These are phyloP conservation scores for Fusarium lateritium DNA, from an alignment of 2,329 filamentous ascomycete species.

Conservation along the genomic window DNA sequence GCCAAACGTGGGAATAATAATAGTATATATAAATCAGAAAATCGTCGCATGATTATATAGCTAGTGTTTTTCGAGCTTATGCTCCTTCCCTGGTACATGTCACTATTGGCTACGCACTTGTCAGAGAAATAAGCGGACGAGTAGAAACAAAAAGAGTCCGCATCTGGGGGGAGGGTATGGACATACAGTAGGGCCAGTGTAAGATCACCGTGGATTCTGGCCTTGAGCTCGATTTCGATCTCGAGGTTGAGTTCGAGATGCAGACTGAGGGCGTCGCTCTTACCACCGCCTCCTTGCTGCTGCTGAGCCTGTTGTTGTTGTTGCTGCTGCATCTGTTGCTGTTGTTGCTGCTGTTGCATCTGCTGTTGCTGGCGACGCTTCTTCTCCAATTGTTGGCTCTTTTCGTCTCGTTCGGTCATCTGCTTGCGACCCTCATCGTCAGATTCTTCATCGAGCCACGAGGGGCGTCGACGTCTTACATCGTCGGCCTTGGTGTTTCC, in stretches of 20 bases:
- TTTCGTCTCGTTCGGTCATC: conserved; percentile 7
- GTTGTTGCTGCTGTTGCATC: conserved; percentile 40
- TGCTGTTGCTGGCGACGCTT: conserved; percentile 28
- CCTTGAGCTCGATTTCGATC: conserved; percentile 88
- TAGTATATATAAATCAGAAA: conserved; percentile 3
- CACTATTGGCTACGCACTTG: conserved; percentile 45
- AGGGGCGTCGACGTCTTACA: conserved; percentile 36
- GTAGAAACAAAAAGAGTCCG: conserved; percentile 6
- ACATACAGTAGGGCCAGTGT: conserved; percentile 78
- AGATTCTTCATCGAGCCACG: conserved; percentile 47
- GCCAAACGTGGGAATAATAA: neutral
- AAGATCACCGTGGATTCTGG: conserved; percentile 86
- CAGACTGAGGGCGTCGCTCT: conserved; percentile 69
- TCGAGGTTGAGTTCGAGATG: conserved; percentile 86
- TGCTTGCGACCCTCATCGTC: conserved; percentile 39
- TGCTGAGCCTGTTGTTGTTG: conserved; percentile 38
- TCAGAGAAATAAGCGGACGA: conserved; percentile 31
- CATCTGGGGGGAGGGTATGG: neutral
- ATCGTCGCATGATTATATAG: conserved; percentile 20
- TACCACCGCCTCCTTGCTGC: conserved; percentile 35
- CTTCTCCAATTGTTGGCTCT: conserved; percentile 20
- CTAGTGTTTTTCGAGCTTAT: conserved; percentile 18
- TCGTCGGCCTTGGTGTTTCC: conserved; percentile 27
- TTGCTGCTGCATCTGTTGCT: conserved; percentile 38
- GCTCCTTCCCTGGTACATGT: conserved; percentile 46